Conservation (phyloP, 352 stramenopile genomes). For the Pythium rhizo-oryzae region DNA sequence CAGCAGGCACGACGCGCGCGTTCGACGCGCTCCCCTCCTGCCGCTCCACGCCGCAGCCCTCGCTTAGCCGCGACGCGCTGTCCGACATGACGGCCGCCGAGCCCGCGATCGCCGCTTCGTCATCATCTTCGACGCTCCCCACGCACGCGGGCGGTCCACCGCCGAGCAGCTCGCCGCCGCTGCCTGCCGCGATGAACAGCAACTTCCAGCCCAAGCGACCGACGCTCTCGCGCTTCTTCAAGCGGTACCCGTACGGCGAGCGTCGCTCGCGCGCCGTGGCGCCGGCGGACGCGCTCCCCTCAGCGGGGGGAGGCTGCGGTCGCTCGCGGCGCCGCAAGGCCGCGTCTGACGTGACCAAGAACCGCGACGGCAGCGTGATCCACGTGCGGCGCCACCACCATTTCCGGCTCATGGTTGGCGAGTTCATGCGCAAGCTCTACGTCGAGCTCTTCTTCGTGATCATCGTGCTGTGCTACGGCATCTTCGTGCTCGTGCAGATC, state of each 20-base stretch:
- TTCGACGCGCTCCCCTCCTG: constrained; percentile 25
- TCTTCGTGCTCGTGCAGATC: constrained; percentile 86
- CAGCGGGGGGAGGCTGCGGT: constrained; percentile 6
- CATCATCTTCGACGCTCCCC: not conserved
- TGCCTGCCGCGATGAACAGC: constrained; percentile 29
- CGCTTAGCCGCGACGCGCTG: constrained; percentile 4
- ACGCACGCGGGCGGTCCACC: not conserved
- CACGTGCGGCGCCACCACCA: constrained; percentile 44
- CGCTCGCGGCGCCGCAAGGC: constrained; percentile 40
- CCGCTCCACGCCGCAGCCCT: constrained; percentile 20
- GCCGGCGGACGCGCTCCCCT: constrained; percentile 41
- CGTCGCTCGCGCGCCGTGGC: constrained; percentile 60
- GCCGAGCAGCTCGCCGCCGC: constrained; percentile 20
- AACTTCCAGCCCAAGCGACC: constrained; percentile 62
- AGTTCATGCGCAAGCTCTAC: constrained; percentile 84
- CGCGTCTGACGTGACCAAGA: constrained; percentile 39
- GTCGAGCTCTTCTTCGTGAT: constrained; percentile 90
- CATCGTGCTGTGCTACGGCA: constrained; percentile 83
- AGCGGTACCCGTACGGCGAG: constrained; percentile 63
- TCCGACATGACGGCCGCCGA: constrained; percentile 25
- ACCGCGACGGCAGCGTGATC: constrained; percentile 36
- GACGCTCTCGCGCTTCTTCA: constrained; percentile 62
- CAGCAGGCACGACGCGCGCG: constrained; percentile 17
- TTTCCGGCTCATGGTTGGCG: constrained; percentile 55
- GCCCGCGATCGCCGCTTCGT: not conserved